These are phyloP conservation scores for Sisymbrium altissimum DNA, from an alignment of 345 rosid species.

Conservation along the genomic window DNA sequence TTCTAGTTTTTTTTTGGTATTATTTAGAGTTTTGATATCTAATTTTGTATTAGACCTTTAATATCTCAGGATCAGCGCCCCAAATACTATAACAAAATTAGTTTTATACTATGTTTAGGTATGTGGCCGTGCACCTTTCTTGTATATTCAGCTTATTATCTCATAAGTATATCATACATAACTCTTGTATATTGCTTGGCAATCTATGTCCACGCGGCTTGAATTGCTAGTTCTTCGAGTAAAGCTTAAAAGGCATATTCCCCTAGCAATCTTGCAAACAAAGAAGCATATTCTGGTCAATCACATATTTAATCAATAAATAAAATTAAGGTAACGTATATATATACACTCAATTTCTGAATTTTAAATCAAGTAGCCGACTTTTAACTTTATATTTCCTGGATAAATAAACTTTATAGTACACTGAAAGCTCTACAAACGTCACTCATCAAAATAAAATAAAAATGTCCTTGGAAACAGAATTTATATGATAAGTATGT, in stretches of 20 bases:
- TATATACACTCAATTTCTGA: background rate
- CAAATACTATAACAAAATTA: too few species aligned
- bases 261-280: background rate
- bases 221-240: background rate
- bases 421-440: background rate
- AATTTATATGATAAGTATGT: background rate
- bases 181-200: background rate
- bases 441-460: background rate
- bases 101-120: too few species aligned
- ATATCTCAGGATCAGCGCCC: too few species aligned
- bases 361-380: background rate
- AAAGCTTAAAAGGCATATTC: slow-evolving; percentile 13
- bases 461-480: background rate
- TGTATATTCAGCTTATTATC: too few species aligned
- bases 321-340: background rate
- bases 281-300: slow-evolving; percentile 21
- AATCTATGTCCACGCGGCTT: background rate
- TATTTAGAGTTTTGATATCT: too few species aligned
- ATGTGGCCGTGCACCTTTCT: too few species aligned
- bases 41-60: too few species aligned
- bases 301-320: background rate
- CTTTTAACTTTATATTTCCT: background rate
- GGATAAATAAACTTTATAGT: too few species aligned
- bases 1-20: too few species aligned
- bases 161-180: background rate